Conservation (phyloP, 2,329 filamentous ascomycete genomes). For the Dactylella cylindrospora region DNA sequence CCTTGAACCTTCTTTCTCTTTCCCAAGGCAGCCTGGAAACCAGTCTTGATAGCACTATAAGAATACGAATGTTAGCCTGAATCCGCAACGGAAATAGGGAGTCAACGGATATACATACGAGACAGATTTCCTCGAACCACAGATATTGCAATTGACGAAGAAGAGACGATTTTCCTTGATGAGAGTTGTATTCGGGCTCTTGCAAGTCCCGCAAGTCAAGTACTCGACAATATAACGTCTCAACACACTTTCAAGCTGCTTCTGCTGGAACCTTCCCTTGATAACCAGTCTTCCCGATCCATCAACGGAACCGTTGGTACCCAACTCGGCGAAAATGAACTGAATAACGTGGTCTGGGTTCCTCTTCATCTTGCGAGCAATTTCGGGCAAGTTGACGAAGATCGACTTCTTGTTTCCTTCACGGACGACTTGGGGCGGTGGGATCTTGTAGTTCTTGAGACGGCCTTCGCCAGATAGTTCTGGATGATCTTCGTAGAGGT, state of each 20-base stretch:
- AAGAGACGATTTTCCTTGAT: conserved; percentile 99
- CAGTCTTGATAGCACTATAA: conserved; percentile 98
- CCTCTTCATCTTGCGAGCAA: conserved; percentile 99
- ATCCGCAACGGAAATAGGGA: conserved; percentile 68
- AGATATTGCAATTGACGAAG: conserved; percentile 92
- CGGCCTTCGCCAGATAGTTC: conserved; percentile 81
- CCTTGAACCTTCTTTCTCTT: conserved; percentile 94
- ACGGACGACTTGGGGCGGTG: conserved; percentile 94
- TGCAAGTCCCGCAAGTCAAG: conserved; percentile 98
- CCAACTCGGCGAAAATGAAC: conserved; percentile 96
- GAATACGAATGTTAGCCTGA: conserved; percentile 58
- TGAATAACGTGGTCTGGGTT: conserved; percentile 96
- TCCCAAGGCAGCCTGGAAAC: conserved; percentile 99
- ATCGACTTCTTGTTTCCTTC: conserved; percentile 99
- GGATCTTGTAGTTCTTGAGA: conserved; percentile 97
- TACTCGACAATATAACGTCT: conserved; percentile 97
- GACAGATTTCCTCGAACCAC: conserved; percentile 54
- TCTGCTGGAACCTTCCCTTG: conserved; percentile 99
- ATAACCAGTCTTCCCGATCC: conserved; percentile 91
- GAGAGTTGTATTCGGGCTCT: conserved; percentile 89
- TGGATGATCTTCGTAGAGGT: conserved; percentile 93
- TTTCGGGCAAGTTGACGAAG: conserved; percentile 98
- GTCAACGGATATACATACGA: conserved; percentile 41
- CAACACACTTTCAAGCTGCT: conserved; percentile 96
- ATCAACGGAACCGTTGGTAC: conserved; percentile 93